These are phyloP conservation scores for Malus hybrid DNA, from an alignment of 331 rosid species.

Conservation along the genomic window DNA sequence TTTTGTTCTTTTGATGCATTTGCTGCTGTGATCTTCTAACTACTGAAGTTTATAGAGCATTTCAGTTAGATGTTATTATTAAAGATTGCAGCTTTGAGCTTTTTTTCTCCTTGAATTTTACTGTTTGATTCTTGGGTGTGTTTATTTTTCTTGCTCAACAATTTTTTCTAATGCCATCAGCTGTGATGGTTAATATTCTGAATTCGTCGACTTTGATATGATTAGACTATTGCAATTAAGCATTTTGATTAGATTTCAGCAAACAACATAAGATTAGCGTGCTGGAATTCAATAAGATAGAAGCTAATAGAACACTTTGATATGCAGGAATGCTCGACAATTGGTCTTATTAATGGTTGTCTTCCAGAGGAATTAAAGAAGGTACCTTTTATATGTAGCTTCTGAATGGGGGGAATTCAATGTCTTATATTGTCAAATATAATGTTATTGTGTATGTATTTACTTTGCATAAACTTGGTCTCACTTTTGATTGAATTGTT, in stretches of 20 bases:
- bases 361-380: slow-evolving; percentile 55
- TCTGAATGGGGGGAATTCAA: slow-evolving; percentile 50
- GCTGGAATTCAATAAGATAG: not conserved
- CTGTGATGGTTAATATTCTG: too few relatives aligned
- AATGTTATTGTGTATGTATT: too few relatives aligned
- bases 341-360: slow-evolving; percentile 38
- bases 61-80: too few relatives aligned
- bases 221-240: not conserved
- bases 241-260: not conserved
- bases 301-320: slow-evolving; percentile 5
- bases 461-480: too few relatives aligned
- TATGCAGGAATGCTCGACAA: slow-evolving; percentile 18
- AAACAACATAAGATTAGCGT: not conserved
- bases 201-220: not conserved
- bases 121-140: not conserved
- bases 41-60: too few relatives aligned
- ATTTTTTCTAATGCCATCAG: not conserved
- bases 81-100: not conserved
- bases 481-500: too few relatives aligned
- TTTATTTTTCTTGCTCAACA: not conserved
- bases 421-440: too few relatives aligned
- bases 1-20: too few relatives aligned
- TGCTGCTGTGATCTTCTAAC: too few relatives aligned
- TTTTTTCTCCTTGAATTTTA: not conserved
- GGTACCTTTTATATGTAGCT: slow-evolving; percentile 45